Base-by-base conservation (phyloP, 495 filamentous ascomycete species). In the Durotheca rogersii region DNA sequence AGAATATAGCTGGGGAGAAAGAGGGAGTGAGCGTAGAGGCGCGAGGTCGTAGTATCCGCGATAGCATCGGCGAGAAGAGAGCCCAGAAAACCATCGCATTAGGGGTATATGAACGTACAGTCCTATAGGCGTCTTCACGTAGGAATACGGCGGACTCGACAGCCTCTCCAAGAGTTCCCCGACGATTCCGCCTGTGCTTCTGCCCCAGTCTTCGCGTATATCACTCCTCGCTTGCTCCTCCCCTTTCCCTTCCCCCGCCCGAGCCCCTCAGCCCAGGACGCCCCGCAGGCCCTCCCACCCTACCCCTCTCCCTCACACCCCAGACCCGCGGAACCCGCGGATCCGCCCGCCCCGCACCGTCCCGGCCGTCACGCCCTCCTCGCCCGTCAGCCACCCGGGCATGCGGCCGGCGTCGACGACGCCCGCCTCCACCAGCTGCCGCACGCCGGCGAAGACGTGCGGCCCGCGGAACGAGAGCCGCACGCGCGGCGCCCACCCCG, bases 301-400 rank as follows among this genome's bases (percentile, higher is more conserved):
- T 17, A 30, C 39, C 1, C 25, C 11, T 9, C 12, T 1, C 31
- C 56, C 15, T 66, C 46, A 78, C 18, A 78, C 30, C 1, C 72
- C 76, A 6, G 71, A 74, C 4, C 75, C 75, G 44, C 68, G 75
- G 43, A 70, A 62, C 1, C 76, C 78, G 30, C 63, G 63, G 47
- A 81, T 82, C 56, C 76, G 78, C 2, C 88, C 86, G 33, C 75
- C 60, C 42, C 74, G 78, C 0, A 94, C 81, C 31, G 78, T 76
- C 0, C 85, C 87, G 33, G 83, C 68, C 53, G 84, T 91, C 2
- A 94, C 82, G 0, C 82, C 86, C 15, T 87, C 89, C 60, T 94
- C 88, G 1, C 90, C 90, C 1, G 88, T 91, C 84, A 94, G 85
- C 90, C 90, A 95, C 0, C 88, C 86, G 0, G 89, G 89, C 82